A percentile compares a stretch with the other conserved stretches of the same genome.
Conservation (phyloP, 352 stramenopile genomes). For the Pythium volutum region DNA sequence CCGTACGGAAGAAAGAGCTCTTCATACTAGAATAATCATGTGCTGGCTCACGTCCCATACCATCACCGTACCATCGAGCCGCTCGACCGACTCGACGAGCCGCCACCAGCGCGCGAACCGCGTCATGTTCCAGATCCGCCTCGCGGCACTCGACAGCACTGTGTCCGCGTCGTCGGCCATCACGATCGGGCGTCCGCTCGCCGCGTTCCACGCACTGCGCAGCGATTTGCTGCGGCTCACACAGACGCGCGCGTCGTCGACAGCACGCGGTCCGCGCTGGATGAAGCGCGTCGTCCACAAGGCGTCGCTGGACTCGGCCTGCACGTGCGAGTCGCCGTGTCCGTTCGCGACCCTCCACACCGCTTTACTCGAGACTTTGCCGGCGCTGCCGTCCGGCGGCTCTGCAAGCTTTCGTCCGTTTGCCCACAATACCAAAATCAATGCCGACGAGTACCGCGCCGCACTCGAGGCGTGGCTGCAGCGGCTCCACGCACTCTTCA, state of each 20-base stretch:
- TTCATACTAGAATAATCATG: background rate
- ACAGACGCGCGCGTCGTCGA: background rate
- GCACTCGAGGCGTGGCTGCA: conserved; percentile 41
- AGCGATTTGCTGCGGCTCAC: conserved; percentile 33
- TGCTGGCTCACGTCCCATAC: conserved; percentile 23
- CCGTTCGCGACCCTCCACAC: conserved; percentile 42
- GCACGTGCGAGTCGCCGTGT: conserved; percentile 39
- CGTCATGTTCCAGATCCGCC: conserved; percentile 17
- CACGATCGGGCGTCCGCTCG: conserved; percentile 26
- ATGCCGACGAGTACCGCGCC: conserved; percentile 29
- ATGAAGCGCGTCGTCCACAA: conserved; percentile 21
- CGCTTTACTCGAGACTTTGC: conserved; percentile 30
- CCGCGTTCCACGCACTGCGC: conserved; percentile 61
- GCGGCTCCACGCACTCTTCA: conserved; percentile 43
- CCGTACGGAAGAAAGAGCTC: background rate
- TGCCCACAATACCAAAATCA: conserved; percentile 1
- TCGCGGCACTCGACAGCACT: conserved; percentile 8
- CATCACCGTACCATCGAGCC: conserved; percentile 14
- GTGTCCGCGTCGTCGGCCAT: conserved; percentile 11
- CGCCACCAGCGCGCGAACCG: conserved; percentile 11
- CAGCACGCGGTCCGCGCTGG: conserved; percentile 13
- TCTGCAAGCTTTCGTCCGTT: conserved; percentile 21
- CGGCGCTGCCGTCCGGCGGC: conserved; percentile 36
- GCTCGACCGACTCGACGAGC: background rate
- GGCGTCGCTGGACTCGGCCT: conserved; percentile 14